Evolutionary conservation across 345 rosid genomes (phyloP), one percentile per base, ranked within the genome.

Genomic region (Arabis alpina): DNA sequence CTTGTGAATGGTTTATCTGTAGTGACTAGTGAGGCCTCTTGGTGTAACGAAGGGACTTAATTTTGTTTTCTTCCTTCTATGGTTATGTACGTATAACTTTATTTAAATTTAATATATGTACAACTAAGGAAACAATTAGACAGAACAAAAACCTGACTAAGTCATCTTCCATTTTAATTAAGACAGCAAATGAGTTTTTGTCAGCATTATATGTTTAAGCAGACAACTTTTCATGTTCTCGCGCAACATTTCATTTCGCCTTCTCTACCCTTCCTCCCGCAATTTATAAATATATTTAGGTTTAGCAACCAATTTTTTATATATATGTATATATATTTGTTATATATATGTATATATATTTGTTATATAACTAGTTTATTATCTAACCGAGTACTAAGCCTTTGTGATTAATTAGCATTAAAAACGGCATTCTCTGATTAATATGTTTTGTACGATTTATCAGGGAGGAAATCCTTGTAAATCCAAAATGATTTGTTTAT

Each of bases 181-280:
- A 50, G 48, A 66, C 23, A 49, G 24, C 59, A 39, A 48, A 45
- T 25, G 56, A 58, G n/a, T 2, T 23, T 68, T 66, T 66, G 73
- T 66, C 78, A 68, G 69, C 74, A 75, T 54, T 75, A 68, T 53
- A 25, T 45, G 73, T 53, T 10, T 74, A 61, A 75, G 78, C 74
- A 75, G 78, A 75, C 78, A 75, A 61, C 74, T 39, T 74, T 75
- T 68, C 73, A 45, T 61, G 58, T 68, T 75, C 78, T 75, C 74
- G 69, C 74, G 69, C 69, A 68, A 75, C 64, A 68, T 54, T 54
- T 45, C 61, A 23, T 61, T 54, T 53, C 69, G n/a, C 73, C 37
- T 72, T 63, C 76, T 54, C 48, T 71, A 71, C 36, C 41, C 68
- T 41, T 52, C 42, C 36, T 51, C 15, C 24, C 10, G 3, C 52